Evolutionary conservation across 1,139 yeast species (phyloP).

Genomic region (Suhomyces bolitotheri): DNA sequence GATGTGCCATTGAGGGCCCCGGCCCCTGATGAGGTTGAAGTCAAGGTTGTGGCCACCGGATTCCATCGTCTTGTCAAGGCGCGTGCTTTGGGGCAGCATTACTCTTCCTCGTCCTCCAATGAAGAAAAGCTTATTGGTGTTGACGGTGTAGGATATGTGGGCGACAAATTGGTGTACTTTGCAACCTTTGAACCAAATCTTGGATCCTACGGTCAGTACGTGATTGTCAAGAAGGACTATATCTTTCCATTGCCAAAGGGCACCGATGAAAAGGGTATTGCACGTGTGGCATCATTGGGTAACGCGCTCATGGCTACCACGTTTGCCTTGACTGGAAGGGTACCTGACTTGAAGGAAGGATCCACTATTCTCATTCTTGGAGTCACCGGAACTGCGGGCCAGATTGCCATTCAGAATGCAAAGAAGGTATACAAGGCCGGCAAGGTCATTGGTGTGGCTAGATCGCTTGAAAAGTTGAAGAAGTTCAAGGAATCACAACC

Average conservation of each 20-base stretch:
- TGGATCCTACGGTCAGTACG: slow-evolving; percentile 16
- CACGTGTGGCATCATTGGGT: slow-evolving; percentile 17
- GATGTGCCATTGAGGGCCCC: slow-evolving; percentile 11
- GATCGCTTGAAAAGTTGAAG: slow-evolving; percentile 11
- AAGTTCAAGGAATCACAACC: slow-evolving; percentile 12
- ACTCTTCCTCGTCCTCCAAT: slow-evolving; percentile 8
- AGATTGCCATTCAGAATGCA: slow-evolving; percentile 20
- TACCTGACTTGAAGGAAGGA: slow-evolving; percentile 10
- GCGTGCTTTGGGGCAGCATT: slow-evolving; percentile 21
- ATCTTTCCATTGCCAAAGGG: slow-evolving; percentile 12
- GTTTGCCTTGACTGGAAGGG: slow-evolving; percentile 13
- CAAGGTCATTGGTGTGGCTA: slow-evolving; percentile 19
- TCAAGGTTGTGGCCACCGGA: slow-evolving; percentile 20
- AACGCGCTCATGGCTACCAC: slow-evolving; percentile 17
- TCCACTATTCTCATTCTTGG: slow-evolving; percentile 19
- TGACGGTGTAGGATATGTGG: slow-evolving; percentile 19
- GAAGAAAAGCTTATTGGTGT: slow-evolving; percentile 15
- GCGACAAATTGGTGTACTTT: slow-evolving; percentile 16
- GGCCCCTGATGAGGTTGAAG: slow-evolving; percentile 15
- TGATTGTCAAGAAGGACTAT: slow-evolving; percentile 12
- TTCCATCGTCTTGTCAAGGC: slow-evolving; percentile 19
- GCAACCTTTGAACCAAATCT: slow-evolving; percentile 10
- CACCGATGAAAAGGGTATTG: slow-evolving; percentile 11
- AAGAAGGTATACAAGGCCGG: slow-evolving; percentile 16
- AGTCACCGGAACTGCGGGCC: slow-evolving; percentile 22